A percentile compares a stretch with the other conserved stretches of the same genome.
These are phyloP conservation scores for Chenopodium suecicum DNA, from an alignment of 148 eudicot genomes.

Conservation along the genomic window DNA sequence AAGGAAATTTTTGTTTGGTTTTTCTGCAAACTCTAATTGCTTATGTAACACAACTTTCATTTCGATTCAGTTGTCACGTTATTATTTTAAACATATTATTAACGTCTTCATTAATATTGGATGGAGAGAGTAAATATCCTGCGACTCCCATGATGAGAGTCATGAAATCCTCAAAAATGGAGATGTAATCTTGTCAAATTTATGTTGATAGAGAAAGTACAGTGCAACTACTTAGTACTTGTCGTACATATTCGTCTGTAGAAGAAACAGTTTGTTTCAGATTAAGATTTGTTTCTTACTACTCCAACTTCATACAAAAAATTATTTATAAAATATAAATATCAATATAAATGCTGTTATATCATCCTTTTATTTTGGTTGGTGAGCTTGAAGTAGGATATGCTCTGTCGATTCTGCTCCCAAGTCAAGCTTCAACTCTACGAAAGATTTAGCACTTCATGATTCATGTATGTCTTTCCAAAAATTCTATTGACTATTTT, in stretches of 20 bases:
- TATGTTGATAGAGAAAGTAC: slow-evolving; percentile 27
- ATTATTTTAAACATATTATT: no score
- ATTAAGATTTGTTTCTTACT: slow-evolving; percentile 8
- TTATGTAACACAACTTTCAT: no score
- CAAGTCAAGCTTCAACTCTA: slow-evolving; percentile 11
- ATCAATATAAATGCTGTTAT: not conserved
- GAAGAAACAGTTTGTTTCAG: slow-evolving; percentile 18
- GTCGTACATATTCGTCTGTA: slow-evolving; percentile 10
- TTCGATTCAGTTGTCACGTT: no score
- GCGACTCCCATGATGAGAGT: no score
- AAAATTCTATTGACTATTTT: not conserved
- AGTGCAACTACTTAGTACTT: slow-evolving; percentile 17
- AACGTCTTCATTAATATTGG: no score
- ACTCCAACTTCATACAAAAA: not conserved
- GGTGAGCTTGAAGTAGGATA: slow-evolving; percentile 17
- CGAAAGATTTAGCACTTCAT: not conserved
- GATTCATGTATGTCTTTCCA: not conserved
- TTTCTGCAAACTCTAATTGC: no score
- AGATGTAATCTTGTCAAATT: slow-evolving; percentile 13
- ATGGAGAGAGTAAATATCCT: no score
- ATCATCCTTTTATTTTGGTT: slow-evolving; percentile 15
- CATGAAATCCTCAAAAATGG: not conserved
- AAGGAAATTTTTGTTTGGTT: not conserved
- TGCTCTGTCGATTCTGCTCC: slow-evolving; percentile 8
- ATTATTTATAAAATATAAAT: not conserved